phyloP scores from a whole-genome alignment of 352 stramenopile genomes.

The Phytophthora pini region DNA sequence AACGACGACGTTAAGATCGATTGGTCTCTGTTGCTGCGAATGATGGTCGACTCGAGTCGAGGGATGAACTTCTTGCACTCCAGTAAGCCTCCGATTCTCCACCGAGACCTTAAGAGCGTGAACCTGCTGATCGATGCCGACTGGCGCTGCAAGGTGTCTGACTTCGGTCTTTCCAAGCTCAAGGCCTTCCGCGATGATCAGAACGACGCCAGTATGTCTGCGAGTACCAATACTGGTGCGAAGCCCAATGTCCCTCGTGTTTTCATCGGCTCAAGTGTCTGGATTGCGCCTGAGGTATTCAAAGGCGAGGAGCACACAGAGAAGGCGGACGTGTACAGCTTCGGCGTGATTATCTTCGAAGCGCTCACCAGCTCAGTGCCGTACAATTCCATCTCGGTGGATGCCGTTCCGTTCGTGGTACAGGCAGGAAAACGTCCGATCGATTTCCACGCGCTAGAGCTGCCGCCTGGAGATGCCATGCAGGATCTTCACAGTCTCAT shows the following conservation, averaged over 20 bases:
- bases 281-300: slow-evolving; percentile 92
- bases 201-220: slow-evolving; percentile 35
- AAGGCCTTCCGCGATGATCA: slow-evolving; percentile 78
- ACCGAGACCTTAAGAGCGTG: slow-evolving; percentile 91
- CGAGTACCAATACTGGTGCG: slow-evolving; percentile 1
- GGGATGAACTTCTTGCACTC: slow-evolving; percentile 93
- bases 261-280: slow-evolving; percentile 89
- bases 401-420: slow-evolving; percentile 84
- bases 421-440: slow-evolving; percentile 79
- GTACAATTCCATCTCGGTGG: slow-evolving; percentile 81
- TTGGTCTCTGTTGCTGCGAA: slow-evolving; percentile 86
- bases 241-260: slow-evolving; percentile 41
- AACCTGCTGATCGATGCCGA: slow-evolving; percentile 91
- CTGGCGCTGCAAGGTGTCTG: slow-evolving; percentile 91
- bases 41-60: slow-evolving; percentile 88
- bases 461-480: slow-evolving; percentile 55
- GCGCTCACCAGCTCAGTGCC: slow-evolving; percentile 65
- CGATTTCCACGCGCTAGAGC: slow-evolving; percentile 73
- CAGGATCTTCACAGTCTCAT: slow-evolving; percentile 77
- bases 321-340: slow-evolving; percentile 91
- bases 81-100: slow-evolving; percentile 88
- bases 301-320: slow-evolving; percentile 87
- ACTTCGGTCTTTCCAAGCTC: slow-evolving; percentile 90
- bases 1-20: slow-evolving; percentile 80
- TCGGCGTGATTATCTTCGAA: slow-evolving; percentile 86